Evolutionary conservation across 305 asterid species (phyloP), one percentile per base, ranked within the genome.

Genomic region (Solanum hybrid): DNA sequence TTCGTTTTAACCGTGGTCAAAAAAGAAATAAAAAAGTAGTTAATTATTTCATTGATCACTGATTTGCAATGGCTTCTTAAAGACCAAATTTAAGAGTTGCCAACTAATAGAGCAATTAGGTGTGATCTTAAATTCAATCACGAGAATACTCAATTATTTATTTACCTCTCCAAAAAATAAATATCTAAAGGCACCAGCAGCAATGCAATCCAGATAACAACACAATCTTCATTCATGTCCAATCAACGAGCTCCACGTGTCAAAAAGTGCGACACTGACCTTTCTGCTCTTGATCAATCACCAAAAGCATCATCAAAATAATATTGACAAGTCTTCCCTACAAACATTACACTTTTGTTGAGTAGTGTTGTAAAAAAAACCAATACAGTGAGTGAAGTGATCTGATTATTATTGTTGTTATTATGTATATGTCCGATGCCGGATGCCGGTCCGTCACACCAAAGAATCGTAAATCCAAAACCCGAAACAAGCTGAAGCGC

Each of bases 231-330:
- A 31, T 31, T 31, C 4, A 31, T 31, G 32, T 31, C 32, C 32
- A 31, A 31, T 31, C 32, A 31, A 31, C 32, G 0, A 4, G 0
- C 1, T 26, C 92, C 98, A 94, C 96, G 95, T 94, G 93, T 78
- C 84, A 60, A 38, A 90, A 88, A 64, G 87, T 78, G 10, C 60
- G 86, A 37, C 72, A 4, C 22, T 31, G 73, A 90, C 45, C 87
- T 86, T 87, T 66, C 37, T 86, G 86, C 92, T 80, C 88, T 22
- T 3, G 29, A 34, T 72, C 73, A 29, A 84, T 56, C 87, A 45
- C 84, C 19, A 51, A 85, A 90, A 81, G 71, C 10, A 42, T 80
- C 66, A 80, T 80, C 12, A 79, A 38, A 86, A 90, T 32, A 64
- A 90, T 32, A 64, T 69, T 82, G 19, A 51, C 29, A 24, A 56